Percentiles rank a stretch among this genome's conserved stretches.
Conservation (phyloP, 108 stramenopile species). For the Cyclotella sp. region DNA sequence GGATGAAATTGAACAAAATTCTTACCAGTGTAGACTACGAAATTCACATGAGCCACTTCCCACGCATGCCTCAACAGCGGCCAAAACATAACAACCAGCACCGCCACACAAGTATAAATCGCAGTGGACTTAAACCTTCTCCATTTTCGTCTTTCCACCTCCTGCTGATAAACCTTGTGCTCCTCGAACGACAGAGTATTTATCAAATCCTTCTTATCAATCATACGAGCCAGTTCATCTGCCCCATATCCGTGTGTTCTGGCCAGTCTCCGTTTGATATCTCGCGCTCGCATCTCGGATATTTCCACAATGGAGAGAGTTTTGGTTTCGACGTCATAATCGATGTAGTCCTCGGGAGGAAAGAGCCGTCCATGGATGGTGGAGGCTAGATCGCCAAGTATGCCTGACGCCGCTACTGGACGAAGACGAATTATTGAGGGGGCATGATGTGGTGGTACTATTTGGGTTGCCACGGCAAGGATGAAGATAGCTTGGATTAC, state of each 20-base stretch:
- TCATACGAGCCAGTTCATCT: slow-evolving; percentile 83
- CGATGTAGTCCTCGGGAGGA: slow-evolving; percentile 42
- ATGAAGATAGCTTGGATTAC: too few species aligned
- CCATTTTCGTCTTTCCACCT: slow-evolving; percentile 58
- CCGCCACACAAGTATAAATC: slow-evolving; percentile 60
- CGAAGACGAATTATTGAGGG: slow-evolving; percentile 10
- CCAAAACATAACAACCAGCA: slow-evolving; percentile 69
- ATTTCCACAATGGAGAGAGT: slow-evolving; percentile 75
- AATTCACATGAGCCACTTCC: slow-evolving; percentile 78
- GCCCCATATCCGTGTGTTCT: slow-evolving; percentile 79
- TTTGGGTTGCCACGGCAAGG: too few species aligned
- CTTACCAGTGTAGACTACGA: slow-evolving; percentile 75
- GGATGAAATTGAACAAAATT: background rate
- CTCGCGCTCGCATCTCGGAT: slow-evolving; percentile 77
- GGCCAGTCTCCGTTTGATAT: slow-evolving; percentile 78
- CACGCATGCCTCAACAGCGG: slow-evolving; percentile 66
- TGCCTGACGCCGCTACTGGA: slow-evolving; percentile 31
- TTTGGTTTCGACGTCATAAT: slow-evolving; percentile 35
- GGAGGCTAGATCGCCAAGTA: slow-evolving; percentile 26
- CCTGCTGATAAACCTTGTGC: slow-evolving; percentile 68
- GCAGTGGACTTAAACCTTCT: slow-evolving; percentile 48
- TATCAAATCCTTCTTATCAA: slow-evolving; percentile 90
- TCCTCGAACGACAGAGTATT: slow-evolving; percentile 84
- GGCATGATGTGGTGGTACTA: background rate
- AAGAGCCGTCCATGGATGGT: slow-evolving; percentile 22